phyloP scores from a whole-genome alignment of 2,329 filamentous ascomycete species.

The Ophiostoma ulmi region DNA sequence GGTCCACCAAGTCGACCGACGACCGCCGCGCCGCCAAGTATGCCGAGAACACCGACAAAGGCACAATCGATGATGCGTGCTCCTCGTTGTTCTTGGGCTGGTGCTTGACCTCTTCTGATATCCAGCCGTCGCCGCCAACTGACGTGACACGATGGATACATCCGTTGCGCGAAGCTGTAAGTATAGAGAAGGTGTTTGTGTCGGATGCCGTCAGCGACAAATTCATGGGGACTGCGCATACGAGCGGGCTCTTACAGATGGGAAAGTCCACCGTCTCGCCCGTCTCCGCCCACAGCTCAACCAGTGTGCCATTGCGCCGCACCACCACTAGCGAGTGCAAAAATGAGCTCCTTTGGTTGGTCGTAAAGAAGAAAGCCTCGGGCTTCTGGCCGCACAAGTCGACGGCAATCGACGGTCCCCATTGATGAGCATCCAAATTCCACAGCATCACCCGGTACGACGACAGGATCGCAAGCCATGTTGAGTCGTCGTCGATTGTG shows the following conservation, averaged over 20 bases:
- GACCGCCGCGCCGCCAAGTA: slow-evolving; percentile 56
- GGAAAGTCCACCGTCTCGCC: slow-evolving; percentile 41
- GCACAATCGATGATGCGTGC: slow-evolving; percentile 54
- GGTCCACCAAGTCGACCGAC: slow-evolving; percentile 57
- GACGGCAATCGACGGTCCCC: slow-evolving; percentile 51
- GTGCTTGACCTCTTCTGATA: slow-evolving; percentile 44
- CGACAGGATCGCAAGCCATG: slow-evolving; percentile 62
- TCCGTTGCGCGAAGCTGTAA: slow-evolving; percentile 48
- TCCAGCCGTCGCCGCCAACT: slow-evolving; percentile 43
- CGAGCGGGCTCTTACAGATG: slow-evolving; percentile 50
- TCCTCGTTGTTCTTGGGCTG: slow-evolving; percentile 35
- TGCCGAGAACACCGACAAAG: slow-evolving; percentile 52
- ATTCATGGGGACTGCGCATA: slow-evolving; percentile 44
- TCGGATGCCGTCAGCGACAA: not conserved
- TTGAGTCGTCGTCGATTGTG: slow-evolving; percentile 59
- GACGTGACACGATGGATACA: slow-evolving; percentile 46
- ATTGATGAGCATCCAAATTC: slow-evolving; percentile 53
- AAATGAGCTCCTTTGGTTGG: slow-evolving; percentile 33
- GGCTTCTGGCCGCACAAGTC: slow-evolving; percentile 55
- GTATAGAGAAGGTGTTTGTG: slow-evolving; percentile 34
- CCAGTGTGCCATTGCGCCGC: slow-evolving; percentile 58
- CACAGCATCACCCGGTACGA: slow-evolving; percentile 56
- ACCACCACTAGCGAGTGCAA: slow-evolving; percentile 54
- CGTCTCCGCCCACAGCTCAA: slow-evolving; percentile 49
- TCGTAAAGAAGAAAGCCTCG: slow-evolving; percentile 59